Evolutionary conservation across 331 rosid species (phyloP).

Genomic region (Stylosanthes scabra): DNA sequence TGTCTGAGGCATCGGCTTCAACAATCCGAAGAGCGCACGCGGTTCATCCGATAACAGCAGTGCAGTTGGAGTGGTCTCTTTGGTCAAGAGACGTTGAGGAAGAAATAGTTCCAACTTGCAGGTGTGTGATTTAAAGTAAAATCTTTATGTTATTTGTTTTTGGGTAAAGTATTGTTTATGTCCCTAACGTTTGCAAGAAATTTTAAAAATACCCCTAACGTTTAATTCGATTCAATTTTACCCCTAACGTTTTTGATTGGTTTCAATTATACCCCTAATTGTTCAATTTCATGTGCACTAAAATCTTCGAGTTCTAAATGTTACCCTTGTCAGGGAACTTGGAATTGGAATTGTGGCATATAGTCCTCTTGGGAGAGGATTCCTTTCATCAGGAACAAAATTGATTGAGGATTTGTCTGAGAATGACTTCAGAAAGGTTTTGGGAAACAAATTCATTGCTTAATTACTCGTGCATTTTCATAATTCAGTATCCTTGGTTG

Average conservation of each 20-base stretch:
- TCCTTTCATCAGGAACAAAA: conserved; percentile 64
- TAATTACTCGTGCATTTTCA: background rate
- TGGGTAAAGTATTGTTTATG: too few relatives aligned
- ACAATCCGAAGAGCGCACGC: conserved; percentile 83
- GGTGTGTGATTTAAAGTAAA: conserved; percentile 39
- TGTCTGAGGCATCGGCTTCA: conserved; percentile 79
- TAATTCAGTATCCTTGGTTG: background rate
- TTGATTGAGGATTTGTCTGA: conserved; percentile 33
- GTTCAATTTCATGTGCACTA: too few relatives aligned
- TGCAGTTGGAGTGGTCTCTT: conserved; percentile 71
- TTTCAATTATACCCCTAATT: too few relatives aligned
- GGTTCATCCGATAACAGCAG: conserved; percentile 71
- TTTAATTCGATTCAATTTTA: too few relatives aligned
- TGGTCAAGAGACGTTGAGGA: conserved; percentile 72
- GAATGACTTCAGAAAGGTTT: conserved; percentile 59
- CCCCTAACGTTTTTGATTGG: too few relatives aligned
- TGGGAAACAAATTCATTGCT: background rate
- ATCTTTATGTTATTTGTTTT: too few relatives aligned
- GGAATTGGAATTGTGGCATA: conserved; percentile 81
- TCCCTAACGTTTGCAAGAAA: too few relatives aligned
- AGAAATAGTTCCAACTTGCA: conserved; percentile 68
- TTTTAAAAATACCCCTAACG: too few relatives aligned
- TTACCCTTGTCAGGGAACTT: conserved; percentile 57
- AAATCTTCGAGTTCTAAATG: conserved; percentile 5
- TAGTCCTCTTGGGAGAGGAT: conserved; percentile 83